Percentiles rank a stretch among this genome's conserved stretches.
Conservation (phyloP, 352 stramenopile species). For the Phytophthora boehmeriae region DNA sequence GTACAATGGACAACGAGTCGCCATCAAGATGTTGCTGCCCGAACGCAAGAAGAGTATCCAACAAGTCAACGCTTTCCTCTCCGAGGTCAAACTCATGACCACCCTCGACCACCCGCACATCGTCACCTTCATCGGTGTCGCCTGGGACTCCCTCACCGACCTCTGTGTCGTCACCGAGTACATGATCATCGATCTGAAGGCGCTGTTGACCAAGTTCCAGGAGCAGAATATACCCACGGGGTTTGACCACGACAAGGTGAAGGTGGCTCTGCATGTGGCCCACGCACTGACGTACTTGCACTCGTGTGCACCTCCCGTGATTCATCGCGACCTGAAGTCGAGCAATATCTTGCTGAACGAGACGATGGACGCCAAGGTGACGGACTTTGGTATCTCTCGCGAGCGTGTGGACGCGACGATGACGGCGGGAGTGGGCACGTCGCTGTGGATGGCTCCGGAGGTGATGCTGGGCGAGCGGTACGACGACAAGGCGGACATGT, state of each 20-base stretch:
- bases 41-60: conserved; percentile 31
- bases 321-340: conserved; percentile 30
- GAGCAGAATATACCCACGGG: conserved; percentile 19
- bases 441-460: conserved; percentile 42
- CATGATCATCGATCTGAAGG: conserved; percentile 46
- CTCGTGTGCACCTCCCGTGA: conserved; percentile 25
- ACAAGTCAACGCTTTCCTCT: conserved; percentile 35
- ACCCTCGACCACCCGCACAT: conserved; percentile 41
- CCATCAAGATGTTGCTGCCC: conserved; percentile 33
- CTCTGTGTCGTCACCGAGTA: conserved; percentile 50
- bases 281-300: conserved; percentile 46
- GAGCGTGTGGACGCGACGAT: conserved; percentile 33
- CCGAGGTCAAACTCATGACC: conserved; percentile 34
- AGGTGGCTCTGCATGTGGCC: conserved; percentile 32
- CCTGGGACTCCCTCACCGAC: conserved; percentile 47
- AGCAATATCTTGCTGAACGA: conserved; percentile 33
- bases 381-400: conserved; percentile 34
- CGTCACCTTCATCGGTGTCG: conserved; percentile 49
- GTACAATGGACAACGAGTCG: conserved; percentile 33
- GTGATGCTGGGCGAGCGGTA: conserved; percentile 38
- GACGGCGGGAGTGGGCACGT: conserved; percentile 36
- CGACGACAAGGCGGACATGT: conserved; percentile 46
- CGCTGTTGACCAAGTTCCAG: conserved; percentile 33
- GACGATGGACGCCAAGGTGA: conserved; percentile 32
- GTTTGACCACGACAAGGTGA: conserved; percentile 34